Conservation (phyloP, 495 filamentous ascomycete genomes). For the Talaromyces nanjingensis region DNA sequence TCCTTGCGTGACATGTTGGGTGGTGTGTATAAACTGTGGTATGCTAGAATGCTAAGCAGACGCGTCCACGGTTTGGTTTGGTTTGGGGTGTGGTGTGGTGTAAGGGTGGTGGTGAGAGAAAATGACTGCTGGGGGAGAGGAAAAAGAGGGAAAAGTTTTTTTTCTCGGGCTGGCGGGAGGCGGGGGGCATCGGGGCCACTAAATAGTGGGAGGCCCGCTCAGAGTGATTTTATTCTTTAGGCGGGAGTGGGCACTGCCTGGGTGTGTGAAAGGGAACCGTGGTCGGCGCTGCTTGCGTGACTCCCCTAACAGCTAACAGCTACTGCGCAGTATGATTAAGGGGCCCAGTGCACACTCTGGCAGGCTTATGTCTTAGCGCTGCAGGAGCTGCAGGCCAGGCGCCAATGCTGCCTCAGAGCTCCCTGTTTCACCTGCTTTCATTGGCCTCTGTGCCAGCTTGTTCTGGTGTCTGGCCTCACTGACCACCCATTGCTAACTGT, state of each 20-base stretch:
- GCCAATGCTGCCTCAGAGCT: constrained; percentile 1
- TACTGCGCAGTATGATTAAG: background rate
- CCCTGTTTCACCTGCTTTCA: constrained; percentile 4
- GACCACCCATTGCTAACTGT: too few relatives aligned
- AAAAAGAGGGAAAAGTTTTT: constrained; percentile 9
- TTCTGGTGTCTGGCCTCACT: too few relatives aligned
- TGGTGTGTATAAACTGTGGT: constrained; percentile 14
- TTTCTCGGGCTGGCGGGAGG: background rate
- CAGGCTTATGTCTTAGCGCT: background rate
- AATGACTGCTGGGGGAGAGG: constrained; percentile 11
- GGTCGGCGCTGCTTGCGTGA: too few relatives aligned
- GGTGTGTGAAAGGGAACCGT: background rate
- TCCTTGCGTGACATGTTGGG: constrained; percentile 28
- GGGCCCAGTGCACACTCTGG: background rate
- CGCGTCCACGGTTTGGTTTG: constrained; percentile 5
- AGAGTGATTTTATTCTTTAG: background rate
- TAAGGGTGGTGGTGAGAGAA: too few relatives aligned
- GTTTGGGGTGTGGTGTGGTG: too few relatives aligned
- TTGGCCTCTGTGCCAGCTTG: background rate
- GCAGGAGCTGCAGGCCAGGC: background rate
- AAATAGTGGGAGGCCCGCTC: constrained; percentile 15
- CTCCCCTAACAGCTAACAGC: too few relatives aligned
- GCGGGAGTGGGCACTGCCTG: background rate
- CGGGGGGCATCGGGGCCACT: constrained; percentile 13
- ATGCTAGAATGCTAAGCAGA: constrained; percentile 12